These are phyloP conservation scores for Aspergillus ochraceus DNA, from an alignment of 2,329 filamentous ascomycete species.

Conservation along the genomic window DNA sequence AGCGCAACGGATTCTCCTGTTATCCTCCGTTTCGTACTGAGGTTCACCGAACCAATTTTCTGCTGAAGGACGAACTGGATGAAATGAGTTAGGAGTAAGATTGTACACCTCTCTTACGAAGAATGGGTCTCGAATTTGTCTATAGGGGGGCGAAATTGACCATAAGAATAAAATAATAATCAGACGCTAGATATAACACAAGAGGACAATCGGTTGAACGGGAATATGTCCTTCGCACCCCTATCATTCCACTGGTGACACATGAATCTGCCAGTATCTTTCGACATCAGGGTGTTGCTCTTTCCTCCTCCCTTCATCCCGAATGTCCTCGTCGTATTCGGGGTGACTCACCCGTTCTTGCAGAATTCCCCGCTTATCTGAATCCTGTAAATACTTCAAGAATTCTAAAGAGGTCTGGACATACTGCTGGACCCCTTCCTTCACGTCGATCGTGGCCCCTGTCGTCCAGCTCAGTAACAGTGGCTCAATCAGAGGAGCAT, in stretches of 20 bases:
- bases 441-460: neutral
- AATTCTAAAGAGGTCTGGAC: neutral
- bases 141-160: no score
- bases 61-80: no score
- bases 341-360: neutral
- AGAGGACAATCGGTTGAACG: neutral
- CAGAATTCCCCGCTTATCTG: neutral
- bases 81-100: no score
- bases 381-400: neutral
- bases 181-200: no score
- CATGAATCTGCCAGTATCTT: neutral
- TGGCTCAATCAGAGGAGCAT: neutral
- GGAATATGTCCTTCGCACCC: neutral
- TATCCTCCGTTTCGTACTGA: no score
- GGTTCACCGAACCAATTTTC: no score
- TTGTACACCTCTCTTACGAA: no score
- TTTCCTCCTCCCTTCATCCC: neutral
- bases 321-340: neutral
- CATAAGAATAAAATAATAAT: no score
- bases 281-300: neutral
- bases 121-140: no score
- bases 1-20: no score
- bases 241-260: neutral
- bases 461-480: neutral
- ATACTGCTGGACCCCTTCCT: neutral